phyloP scores from a whole-genome alignment of 2,329 filamentous ascomycete species.

The Gaeumannomyces tritici region DNA sequence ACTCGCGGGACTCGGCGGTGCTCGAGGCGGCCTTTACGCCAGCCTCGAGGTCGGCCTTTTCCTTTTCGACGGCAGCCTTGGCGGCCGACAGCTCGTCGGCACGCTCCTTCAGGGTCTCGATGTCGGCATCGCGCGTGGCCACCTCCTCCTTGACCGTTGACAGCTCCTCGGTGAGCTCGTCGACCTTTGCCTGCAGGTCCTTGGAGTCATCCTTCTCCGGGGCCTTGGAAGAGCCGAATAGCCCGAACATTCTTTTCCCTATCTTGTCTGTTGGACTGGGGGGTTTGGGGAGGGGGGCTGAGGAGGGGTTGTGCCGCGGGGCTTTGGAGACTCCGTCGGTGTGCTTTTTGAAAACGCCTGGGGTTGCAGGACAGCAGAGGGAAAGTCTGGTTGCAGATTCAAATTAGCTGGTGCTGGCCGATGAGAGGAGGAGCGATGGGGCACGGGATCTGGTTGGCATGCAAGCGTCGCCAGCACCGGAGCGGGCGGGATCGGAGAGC shows the following conservation, averaged over 20 bases:
- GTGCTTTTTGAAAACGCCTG: background rate
- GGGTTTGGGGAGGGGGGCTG: background rate
- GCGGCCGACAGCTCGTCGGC: slow-evolving; percentile 4
- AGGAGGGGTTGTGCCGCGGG: background rate
- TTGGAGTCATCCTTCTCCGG: background rate
- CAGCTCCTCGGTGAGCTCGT: slow-evolving; percentile 2
- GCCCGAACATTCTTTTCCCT: background rate
- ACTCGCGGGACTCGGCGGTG: background rate
- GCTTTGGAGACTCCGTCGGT: background rate
- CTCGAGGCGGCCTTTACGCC: background rate
- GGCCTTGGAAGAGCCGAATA: background rate
- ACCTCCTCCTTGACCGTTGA: background rate
- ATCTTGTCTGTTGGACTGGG: background rate
- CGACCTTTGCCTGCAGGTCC: slow-evolving; percentile 4
- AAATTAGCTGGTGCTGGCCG: too few relatives aligned
- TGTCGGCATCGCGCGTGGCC: slow-evolving; percentile 2
- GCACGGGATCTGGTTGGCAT: too few relatives aligned
- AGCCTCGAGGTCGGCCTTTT: slow-evolving; percentile 4
- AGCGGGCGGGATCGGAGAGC: too few relatives aligned
- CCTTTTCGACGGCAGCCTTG: background rate
- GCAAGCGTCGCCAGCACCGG: too few relatives aligned
- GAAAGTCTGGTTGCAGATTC: too few relatives aligned
- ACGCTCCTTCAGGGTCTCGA: background rate
- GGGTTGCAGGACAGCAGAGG: background rate
- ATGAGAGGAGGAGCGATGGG: too few relatives aligned